These are phyloP conservation scores for Auriculariales sp. DNA, from an alignment of 768 basidiomycete species.

Conservation along the genomic window DNA sequence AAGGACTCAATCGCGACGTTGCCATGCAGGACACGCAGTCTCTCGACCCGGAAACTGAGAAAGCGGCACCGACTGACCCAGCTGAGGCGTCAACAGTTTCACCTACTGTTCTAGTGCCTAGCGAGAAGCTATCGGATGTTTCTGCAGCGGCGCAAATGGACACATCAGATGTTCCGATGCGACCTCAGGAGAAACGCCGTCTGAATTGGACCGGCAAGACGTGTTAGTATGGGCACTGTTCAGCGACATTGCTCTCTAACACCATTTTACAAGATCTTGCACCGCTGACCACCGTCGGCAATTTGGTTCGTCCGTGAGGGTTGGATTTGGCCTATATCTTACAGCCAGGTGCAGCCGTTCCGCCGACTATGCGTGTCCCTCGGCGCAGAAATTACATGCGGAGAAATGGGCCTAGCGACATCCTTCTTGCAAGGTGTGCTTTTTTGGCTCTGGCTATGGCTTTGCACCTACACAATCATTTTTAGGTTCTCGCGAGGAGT, in stretches of 20 bases:
- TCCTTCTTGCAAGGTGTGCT: conserved; percentile 49
- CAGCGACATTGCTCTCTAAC: conserved; percentile 5
- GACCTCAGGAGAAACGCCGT: conserved; percentile 74
- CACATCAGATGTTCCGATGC: conserved; percentile 51
- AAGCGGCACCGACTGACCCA: conserved; percentile 3
- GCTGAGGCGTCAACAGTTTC: conserved; percentile 4
- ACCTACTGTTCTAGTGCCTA: conserved; percentile 4
- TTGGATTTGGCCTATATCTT: no score
- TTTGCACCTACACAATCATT: neutral
- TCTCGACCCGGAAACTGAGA: conserved; percentile 5
- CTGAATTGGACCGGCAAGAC: conserved; percentile 78
- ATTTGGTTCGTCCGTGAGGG: conserved; percentile 54
- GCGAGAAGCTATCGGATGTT: no score
- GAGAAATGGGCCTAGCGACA: conserved; percentile 92
- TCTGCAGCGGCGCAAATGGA: no score
- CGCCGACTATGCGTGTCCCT: conserved; percentile 73
- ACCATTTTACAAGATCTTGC: conserved; percentile 32
- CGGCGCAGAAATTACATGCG: conserved; percentile 90
- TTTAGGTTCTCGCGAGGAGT: conserved; percentile 80
- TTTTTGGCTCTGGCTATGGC: neutral
- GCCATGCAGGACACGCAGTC: no score
- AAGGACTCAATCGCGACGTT: no score
- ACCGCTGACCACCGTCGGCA: conserved; percentile 90
- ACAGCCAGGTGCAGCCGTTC: conserved; percentile 51
- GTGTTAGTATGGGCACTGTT: conserved; percentile 33